Evolutionary conservation across 2,329 filamentous ascomycete genomes (phyloP), one percentile per base, ranked within the genome.

Genomic region (Venturia aucupariae): DNA sequence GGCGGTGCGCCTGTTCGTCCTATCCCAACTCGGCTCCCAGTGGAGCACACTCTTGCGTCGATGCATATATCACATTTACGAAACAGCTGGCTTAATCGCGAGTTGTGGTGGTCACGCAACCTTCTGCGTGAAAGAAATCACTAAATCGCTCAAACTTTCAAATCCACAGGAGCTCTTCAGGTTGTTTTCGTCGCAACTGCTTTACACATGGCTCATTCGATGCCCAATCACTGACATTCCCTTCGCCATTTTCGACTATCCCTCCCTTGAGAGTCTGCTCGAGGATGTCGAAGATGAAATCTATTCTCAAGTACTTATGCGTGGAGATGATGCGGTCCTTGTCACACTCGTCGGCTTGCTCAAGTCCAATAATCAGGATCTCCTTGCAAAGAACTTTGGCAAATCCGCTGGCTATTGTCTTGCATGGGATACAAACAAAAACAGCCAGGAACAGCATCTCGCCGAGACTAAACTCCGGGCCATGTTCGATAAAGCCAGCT

Each of bases 11-110:
- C 78, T 97, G 2, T 84, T 90, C 67, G 84, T 90, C 10, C 78
- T 97, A 13, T 85, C 89, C 1, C 86, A 86, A 64, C 78, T 99
- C 65, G 94, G 90, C 30, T 90, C 90, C 38, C 78, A 81, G 61
- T 97, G 93, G 90, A 87, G 91, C 66, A 96, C 92, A 0, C 80
- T 97, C 24, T 81, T 97, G 54, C 87, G 92, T 62, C 86, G 89
- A 68, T 92, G 91, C 68, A 89, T 96, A 22, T 99, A 97, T 73
- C 89, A 94, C 73, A 92, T 97, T 27, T 96, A 97, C 69, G 94
- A 97, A 73, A 91, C 89, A 0, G 90, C 92, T 1, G 90, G 89
- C 1, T 86, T 86, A 65, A 84, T 96, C 17, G 76, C 82, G 3
- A 76, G 78, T 13, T 88, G 89, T 7, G 80, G 82, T 24, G 78